Evolutionary conservation across 129 eudicot genomes (phyloP).

Genomic region (Flaveria bidentis): DNA sequence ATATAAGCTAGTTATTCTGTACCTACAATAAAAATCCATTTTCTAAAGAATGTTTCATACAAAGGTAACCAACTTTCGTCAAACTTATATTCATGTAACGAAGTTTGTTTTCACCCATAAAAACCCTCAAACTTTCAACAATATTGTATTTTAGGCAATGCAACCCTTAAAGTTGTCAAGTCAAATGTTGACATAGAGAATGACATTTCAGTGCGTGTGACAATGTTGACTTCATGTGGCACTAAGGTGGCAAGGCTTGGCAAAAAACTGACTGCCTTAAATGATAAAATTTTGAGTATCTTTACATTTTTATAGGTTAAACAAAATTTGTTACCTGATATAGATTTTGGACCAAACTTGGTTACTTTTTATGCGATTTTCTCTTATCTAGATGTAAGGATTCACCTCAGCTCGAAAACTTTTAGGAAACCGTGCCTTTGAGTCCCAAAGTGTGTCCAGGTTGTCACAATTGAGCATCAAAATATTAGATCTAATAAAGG

Average conservation of each 20-base stretch:
- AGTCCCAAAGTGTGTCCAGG: slow-evolving; percentile 93
- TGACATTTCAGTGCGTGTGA: neutral
- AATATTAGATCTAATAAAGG: slow-evolving; percentile 92
- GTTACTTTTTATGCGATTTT: neutral
- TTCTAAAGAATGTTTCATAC: neutral
- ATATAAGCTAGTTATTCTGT: neutral
- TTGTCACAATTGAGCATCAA: slow-evolving; percentile 83
- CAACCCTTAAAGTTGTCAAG: neutral
- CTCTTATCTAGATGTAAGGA: slow-evolving; percentile 12
- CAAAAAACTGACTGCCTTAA: neutral
- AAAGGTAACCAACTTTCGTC: neutral
- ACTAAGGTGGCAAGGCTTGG: neutral
- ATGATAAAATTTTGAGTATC: neutral
- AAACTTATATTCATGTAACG: neutral
- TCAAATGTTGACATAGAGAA: slow-evolving; percentile 6
- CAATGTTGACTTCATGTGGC: neutral
- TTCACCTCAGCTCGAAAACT: slow-evolving; percentile 92
- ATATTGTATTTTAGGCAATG: neutral
- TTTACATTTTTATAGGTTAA: neutral
- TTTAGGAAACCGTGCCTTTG: slow-evolving; percentile 84
- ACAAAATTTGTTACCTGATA: neutral
- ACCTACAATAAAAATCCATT: slow-evolving; percentile 5
- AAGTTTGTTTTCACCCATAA: neutral
- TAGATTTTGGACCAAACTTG: neutral
- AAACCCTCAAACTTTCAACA: neutral